Percentiles rank a stretch among this genome's conserved stretches.
Conservation (phyloP, 257 asterid species). For the Oldenlandia corymbosa region DNA sequence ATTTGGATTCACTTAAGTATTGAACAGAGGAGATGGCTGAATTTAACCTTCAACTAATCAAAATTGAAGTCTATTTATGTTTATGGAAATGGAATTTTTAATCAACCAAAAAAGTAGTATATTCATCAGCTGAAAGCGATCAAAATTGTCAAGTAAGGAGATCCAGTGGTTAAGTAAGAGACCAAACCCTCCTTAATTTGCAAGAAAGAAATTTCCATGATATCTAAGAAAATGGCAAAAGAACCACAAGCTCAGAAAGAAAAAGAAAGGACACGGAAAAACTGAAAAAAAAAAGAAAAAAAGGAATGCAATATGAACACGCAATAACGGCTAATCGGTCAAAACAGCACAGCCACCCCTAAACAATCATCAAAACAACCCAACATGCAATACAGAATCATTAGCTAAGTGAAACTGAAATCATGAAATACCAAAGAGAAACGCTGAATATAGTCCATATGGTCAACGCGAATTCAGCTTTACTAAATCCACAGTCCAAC, state of each 20-base stretch:
- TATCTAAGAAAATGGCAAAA: not conserved
- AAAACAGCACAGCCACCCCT: not conserved
- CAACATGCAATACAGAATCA: conserved; percentile 34
- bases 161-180: not conserved
- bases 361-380: conserved; percentile 11
- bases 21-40: not conserved
- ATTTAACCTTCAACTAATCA: not conserved
- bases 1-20: not conserved
- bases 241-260: too few species aligned
- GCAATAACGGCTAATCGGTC: conserved; percentile 2
- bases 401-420: conserved; percentile 6
- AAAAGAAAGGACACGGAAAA: too few species aligned
- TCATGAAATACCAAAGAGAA: conserved; percentile 2
- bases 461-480: conserved; percentile 1
- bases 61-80: not conserved
- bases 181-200: not conserved
- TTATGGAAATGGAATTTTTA: too few species aligned
- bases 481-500: not conserved
- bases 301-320: conserved; percentile 25
- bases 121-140: conserved; percentile 4
- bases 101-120: not conserved
- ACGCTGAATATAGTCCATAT: not conserved
- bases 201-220: not conserved
- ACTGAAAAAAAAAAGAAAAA: not conserved
- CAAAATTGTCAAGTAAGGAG: not conserved